Conservation (phyloP, 1,284 basidiomycete species). For the Blastosporella zonata region DNA sequence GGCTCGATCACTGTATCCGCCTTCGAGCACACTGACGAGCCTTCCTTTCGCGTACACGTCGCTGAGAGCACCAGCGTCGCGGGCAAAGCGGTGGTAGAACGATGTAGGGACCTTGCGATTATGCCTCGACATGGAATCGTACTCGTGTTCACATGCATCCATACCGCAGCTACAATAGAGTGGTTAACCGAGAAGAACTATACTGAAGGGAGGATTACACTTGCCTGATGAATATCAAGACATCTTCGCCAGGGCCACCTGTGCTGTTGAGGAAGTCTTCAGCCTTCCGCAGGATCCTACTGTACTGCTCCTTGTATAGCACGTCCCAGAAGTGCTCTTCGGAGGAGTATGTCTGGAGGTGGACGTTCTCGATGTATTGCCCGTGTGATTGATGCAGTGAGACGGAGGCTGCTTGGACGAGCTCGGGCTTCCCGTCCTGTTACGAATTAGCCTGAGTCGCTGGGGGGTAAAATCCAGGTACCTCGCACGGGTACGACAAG, state of each 20-base stretch:
- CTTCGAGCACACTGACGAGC: conserved; percentile 88
- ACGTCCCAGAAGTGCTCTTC: conserved; percentile 77
- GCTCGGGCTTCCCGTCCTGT: conserved; percentile 75
- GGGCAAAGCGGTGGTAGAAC: conserved; percentile 86
- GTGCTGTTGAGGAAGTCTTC: conserved; percentile 71
- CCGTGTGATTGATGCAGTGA: conserved; percentile 82
- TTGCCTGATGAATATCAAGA: conserved; percentile 85
- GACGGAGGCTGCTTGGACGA: conserved; percentile 84
- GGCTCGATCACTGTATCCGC: conserved; percentile 79
- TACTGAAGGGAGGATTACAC: conserved; percentile 14
- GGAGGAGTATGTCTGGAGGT: conserved; percentile 74
- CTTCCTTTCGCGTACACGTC: conserved; percentile 67
- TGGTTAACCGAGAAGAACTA: neutral
- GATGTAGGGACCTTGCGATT: conserved; percentile 84
- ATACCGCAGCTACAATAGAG: conserved; percentile 68
- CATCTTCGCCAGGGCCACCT: conserved; percentile 63
- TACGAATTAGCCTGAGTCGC: neutral
- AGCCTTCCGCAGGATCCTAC: conserved; percentile 70
- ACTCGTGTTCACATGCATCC: conserved; percentile 93
- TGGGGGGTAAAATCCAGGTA: conserved; percentile 27
- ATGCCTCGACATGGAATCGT: conserved; percentile 90
- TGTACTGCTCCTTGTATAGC: conserved; percentile 71
- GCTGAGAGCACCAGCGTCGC: conserved; percentile 61
- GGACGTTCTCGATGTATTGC: conserved; percentile 90
- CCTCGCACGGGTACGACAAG: conserved; percentile 90